These are phyloP conservation scores for Diutina pseudorugosa DNA, from an alignment of 1,139 yeast species.

Conservation along the genomic window DNA sequence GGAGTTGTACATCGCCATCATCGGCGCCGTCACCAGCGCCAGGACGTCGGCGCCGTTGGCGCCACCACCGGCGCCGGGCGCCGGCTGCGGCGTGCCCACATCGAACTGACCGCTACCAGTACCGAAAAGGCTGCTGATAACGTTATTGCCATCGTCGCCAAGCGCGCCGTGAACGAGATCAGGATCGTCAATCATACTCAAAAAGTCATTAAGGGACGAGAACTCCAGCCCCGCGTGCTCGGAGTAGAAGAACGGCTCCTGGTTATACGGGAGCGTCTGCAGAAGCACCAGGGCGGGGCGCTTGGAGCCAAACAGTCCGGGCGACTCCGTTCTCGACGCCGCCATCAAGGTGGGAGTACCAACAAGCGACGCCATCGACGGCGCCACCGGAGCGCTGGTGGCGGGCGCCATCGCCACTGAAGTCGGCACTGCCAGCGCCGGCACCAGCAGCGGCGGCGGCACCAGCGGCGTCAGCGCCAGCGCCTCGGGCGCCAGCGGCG, in stretches of 20 bases:
- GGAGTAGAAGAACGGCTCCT: constrained; percentile 70
- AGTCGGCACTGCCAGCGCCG: neutral
- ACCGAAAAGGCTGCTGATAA: neutral
- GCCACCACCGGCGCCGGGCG: neutral
- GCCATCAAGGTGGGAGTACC: neutral
- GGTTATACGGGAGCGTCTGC: constrained; percentile 39
- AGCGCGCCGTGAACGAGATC: constrained; percentile 18
- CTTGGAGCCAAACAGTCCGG: neutral
- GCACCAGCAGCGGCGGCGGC: neutral
- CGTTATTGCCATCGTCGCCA: neutral
- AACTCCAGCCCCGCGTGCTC: constrained; percentile 93
- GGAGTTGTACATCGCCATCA: neutral
- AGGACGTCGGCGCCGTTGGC: neutral
- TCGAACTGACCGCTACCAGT: neutral
- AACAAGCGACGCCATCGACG: neutral
- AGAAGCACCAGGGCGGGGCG: constrained; percentile 12
- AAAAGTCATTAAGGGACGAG: constrained; percentile 77
- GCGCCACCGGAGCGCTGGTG: neutral
- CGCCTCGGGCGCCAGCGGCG: neutral
- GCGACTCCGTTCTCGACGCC: neutral
- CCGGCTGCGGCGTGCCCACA: neutral
- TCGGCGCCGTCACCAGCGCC: neutral
- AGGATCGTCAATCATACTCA: constrained; percentile 86
- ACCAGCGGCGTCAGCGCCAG: neutral
- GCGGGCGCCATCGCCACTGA: neutral